Conservation (phyloP, 2,329 filamentous ascomycete genomes). For the Claviceps fusiformis region DNA sequence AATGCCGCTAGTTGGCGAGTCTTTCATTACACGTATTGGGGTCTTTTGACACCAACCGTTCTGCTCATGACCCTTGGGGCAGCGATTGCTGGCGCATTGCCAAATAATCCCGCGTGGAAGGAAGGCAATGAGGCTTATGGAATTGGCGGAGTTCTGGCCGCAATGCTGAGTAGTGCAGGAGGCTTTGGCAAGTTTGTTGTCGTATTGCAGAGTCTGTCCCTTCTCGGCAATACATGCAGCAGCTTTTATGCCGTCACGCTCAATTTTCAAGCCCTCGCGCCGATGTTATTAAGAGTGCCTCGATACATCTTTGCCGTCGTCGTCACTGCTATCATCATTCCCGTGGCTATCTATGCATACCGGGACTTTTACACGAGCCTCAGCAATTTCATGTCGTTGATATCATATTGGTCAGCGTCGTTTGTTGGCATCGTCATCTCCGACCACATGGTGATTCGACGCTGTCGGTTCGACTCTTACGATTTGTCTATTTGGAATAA, state of each 20-base stretch:
- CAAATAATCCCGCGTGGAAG: slow-evolving; percentile 39
- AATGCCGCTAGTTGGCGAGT: slow-evolving; percentile 22
- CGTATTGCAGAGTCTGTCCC: slow-evolving; percentile 41
- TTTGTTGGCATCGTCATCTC: slow-evolving; percentile 36
- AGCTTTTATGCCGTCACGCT: slow-evolving; percentile 50
- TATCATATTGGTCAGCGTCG: slow-evolving; percentile 45
- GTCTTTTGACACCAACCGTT: slow-evolving; percentile 40
- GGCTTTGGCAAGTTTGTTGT: slow-evolving; percentile 50
- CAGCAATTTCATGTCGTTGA: slow-evolving; percentile 42
- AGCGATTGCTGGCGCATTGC: slow-evolving; percentile 47
- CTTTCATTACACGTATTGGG: slow-evolving; percentile 43
- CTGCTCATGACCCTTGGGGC: slow-evolving; percentile 50
- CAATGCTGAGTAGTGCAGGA: slow-evolving; percentile 42
- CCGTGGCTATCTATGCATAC: slow-evolving; percentile 41
- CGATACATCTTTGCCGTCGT: slow-evolving; percentile 44
- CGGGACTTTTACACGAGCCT: slow-evolving; percentile 43
- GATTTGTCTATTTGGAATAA: slow-evolving; percentile 35
- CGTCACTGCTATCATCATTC: slow-evolving; percentile 45
- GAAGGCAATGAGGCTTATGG: slow-evolving; percentile 37
- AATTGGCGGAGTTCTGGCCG: slow-evolving; percentile 44
- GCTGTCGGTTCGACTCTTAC: slow-evolving; percentile 28
- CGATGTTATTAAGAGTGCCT: slow-evolving; percentile 39
- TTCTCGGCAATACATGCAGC: slow-evolving; percentile 45
- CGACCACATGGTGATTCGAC: slow-evolving; percentile 36
- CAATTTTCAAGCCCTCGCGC: slow-evolving; percentile 50